These are phyloP conservation scores for Alternaria gaisen DNA, from an alignment of 2,329 filamentous ascomycete species.

Conservation along the genomic window DNA sequence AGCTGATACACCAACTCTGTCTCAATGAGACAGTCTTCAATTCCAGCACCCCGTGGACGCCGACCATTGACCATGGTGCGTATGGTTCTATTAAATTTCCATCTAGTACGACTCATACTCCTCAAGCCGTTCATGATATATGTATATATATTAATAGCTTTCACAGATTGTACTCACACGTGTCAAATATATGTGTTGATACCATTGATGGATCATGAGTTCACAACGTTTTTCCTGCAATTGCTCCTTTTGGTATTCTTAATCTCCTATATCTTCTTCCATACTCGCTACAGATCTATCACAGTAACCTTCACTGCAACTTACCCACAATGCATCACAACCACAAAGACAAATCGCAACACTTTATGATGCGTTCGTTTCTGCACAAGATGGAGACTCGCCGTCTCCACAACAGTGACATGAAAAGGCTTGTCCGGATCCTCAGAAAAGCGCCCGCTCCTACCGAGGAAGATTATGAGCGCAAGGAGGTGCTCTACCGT, in stretches of 20 bases:
- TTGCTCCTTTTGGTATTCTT: slow-evolving; percentile 1
- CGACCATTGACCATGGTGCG: not conserved
- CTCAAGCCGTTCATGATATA: not conserved
- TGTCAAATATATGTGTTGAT: not conserved
- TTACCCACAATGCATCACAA: not conserved
- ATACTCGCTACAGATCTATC: not conserved
- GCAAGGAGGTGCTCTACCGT: slow-evolving; percentile 13
- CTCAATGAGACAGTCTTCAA: not conserved
- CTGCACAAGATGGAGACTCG: slow-evolving; percentile 23
- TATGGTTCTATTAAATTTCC: not conserved
- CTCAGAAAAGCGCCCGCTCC: slow-evolving; percentile 21
- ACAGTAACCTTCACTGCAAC: not conserved
- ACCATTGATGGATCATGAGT: not conserved
- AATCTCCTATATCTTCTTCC: slow-evolving; percentile 4
- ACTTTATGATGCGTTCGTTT: slow-evolving; percentile 19
- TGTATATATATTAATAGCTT: not conserved
- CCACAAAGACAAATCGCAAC: not conserved
- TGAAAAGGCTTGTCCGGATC: slow-evolving; percentile 35
- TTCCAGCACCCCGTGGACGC: not conserved
- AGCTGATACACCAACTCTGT: not conserved
- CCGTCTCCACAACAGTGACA: slow-evolving; percentile 32
- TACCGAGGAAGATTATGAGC: not conserved
- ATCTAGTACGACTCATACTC: not conserved
- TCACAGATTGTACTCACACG: not conserved
- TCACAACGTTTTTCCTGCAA: slow-evolving; percentile 12